A percentile compares a stretch with the other conserved stretches of the same genome.
These are phyloP conservation scores for Arbutus unedo DNA, from an alignment of 148 eudicot genomes.

Conservation along the genomic window DNA sequence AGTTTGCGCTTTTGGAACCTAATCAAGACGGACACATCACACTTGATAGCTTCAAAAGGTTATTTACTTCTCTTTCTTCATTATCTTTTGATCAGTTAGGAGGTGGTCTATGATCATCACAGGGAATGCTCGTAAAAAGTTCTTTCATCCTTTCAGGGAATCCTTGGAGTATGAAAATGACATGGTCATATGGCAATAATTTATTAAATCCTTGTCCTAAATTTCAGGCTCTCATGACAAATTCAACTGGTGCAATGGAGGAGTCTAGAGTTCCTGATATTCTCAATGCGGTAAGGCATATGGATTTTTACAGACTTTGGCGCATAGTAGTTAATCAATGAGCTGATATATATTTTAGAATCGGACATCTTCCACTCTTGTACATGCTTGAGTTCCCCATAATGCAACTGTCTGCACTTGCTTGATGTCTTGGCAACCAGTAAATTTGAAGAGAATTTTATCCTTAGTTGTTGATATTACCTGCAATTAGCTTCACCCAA, in stretches of 20 bases:
- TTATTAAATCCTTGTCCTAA: neutral
- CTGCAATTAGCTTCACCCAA: neutral
- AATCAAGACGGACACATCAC: conserved; percentile 33
- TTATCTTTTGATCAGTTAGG: neutral
- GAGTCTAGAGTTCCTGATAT: conserved; percentile 63
- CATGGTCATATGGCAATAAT: neutral
- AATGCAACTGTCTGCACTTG: neutral
- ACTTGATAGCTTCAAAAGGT: conserved; percentile 38
- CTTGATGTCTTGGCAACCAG: neutral
- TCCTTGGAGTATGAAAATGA: neutral
- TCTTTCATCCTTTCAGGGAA: neutral
- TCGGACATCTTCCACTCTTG: neutral
- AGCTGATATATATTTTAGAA: neutral
- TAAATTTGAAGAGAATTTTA: neutral
- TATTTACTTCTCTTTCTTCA: conserved; percentile 3
- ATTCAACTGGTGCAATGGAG: conserved; percentile 63
- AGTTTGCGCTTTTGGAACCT: conserved; percentile 40
- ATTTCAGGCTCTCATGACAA: conserved; percentile 49
- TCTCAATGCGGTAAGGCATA: conserved; percentile 37
- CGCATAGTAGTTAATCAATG: neutral
- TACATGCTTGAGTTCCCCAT: neutral
- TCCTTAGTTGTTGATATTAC: neutral
- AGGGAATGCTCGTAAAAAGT: no score
- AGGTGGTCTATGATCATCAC: neutral
- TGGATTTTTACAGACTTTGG: no score